Conservation (phyloP, 768 basidiomycete genomes). For the Nidularia pulvinata region DNA sequence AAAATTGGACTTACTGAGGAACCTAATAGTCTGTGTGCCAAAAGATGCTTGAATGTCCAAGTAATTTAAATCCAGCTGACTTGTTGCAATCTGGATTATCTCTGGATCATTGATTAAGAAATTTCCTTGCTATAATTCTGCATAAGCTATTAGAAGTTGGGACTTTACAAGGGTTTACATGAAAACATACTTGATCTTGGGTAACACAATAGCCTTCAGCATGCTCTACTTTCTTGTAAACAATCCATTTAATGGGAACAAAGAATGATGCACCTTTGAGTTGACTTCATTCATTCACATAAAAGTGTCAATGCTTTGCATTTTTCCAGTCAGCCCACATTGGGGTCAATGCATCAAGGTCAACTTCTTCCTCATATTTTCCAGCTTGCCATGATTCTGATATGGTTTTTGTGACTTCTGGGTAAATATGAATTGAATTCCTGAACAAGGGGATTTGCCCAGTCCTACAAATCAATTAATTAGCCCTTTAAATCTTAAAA, state of each 20-base stretch:
- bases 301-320: slow-evolving; percentile 13
- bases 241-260: slow-evolving; percentile 16
- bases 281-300: slow-evolving; percentile 17
- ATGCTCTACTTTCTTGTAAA: too few species aligned
- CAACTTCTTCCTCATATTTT: slow-evolving; percentile 18
- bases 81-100: too few species aligned
- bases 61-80: too few species aligned
- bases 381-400: slow-evolving; percentile 22
- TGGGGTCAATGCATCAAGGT: slow-evolving; percentile 9
- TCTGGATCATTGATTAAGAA: too few species aligned
- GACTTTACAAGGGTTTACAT: too few species aligned
- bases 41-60: too few species aligned
- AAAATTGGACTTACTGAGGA: too few species aligned
- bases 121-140: too few species aligned
- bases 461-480: slow-evolving; percentile 14
- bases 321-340: slow-evolving; percentile 24
- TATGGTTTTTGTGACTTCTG: slow-evolving; percentile 12
- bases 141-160: too few species aligned
- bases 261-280: slow-evolving; percentile 8
- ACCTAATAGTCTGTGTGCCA: too few species aligned
- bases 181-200: too few species aligned
- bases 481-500: neutral
- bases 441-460: slow-evolving; percentile 19
- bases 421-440: slow-evolving; percentile 17
- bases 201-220: too few species aligned